Percentiles rank a stretch among this genome's conserved stretches.
phyloP scores from a whole-genome alignment of 208 protist genomes.

The Leishmania tropica region DNA sequence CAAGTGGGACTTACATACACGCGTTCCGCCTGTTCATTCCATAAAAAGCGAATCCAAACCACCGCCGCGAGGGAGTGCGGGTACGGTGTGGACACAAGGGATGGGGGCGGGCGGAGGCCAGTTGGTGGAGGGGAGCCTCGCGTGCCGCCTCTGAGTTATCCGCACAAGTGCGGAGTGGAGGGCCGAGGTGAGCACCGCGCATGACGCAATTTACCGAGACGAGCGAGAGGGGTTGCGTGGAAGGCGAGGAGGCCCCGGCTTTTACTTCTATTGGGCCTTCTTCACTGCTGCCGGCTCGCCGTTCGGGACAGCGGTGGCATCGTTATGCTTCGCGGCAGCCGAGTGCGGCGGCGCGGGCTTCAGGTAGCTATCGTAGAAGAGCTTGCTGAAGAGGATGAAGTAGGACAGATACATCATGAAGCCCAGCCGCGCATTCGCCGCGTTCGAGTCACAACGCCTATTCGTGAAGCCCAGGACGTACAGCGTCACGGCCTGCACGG shows the following conservation, averaged over 20 bases:
- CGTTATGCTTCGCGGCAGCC: conserved; percentile 15
- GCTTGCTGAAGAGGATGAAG: conserved; percentile 89
- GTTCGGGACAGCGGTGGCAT: conserved; percentile 5
- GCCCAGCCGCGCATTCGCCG: conserved; percentile 59
- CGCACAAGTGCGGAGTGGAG: too few relatives aligned
- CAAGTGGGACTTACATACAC: neutral
- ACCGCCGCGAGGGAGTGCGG: neutral
- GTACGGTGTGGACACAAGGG: neutral
- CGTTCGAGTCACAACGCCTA: conserved; percentile 33
- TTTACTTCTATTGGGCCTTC: conserved; percentile 11
- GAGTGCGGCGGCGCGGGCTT: conserved; percentile 19
- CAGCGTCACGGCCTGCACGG: too few relatives aligned
- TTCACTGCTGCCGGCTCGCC: neutral
- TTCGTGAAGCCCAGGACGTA: too few relatives aligned
- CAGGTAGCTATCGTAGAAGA: conserved; percentile 85
- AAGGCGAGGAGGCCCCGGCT: neutral
- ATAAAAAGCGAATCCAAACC: neutral
- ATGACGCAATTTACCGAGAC: too few relatives aligned
- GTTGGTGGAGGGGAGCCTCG: too few relatives aligned
- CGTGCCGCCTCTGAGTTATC: too few relatives aligned
- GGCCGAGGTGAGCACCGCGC: too few relatives aligned
- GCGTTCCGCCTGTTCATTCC: neutral
- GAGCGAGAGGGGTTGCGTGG: neutral
- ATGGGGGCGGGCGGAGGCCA: neutral
- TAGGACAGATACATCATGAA: conserved; percentile 93